Conservation (phyloP, 2,329 filamentous ascomycete species). For the Aspergillus sp. region DNA sequence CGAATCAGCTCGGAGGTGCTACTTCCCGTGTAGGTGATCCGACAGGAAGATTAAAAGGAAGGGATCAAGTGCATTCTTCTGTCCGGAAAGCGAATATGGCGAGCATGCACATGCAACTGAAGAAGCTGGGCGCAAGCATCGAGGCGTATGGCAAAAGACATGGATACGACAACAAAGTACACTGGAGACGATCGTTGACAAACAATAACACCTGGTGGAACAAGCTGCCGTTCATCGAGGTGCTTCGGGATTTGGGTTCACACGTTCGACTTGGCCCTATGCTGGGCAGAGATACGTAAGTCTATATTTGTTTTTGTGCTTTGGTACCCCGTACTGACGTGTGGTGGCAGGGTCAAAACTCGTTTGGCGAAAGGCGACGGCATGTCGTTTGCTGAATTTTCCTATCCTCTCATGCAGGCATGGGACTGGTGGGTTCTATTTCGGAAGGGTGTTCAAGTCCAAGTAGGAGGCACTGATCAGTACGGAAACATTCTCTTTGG, state of each 20-base stretch:
- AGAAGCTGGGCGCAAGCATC: constrained; percentile 69
- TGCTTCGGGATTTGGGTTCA: constrained; percentile 68
- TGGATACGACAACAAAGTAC: constrained; percentile 59
- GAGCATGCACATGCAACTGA: constrained; percentile 47
- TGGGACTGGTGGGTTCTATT: constrained; percentile 97
- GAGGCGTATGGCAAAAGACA: constrained; percentile 61
- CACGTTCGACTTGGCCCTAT: constrained; percentile 77
- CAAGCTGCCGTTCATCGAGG: constrained; percentile 65
- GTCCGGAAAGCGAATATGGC: constrained; percentile 43
- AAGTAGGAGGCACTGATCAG: constrained; percentile 93
- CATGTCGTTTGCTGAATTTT: constrained; percentile 91
- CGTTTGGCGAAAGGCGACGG: constrained; percentile 82
- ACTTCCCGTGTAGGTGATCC: constrained; percentile 45
- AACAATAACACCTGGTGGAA: constrained; percentile 88
- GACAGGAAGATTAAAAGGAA: constrained; percentile 38
- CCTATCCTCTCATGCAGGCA: constrained; percentile 86
- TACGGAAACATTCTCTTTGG: constrained; percentile 94
- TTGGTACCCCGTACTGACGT: constrained; percentile 2
- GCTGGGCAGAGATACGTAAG: constrained; percentile 82
- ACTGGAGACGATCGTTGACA: constrained; percentile 62
- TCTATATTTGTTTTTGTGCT: constrained; percentile 17
- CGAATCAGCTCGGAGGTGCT: constrained; percentile 40
- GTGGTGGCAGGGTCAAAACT: constrained; percentile 63
- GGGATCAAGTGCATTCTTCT: constrained; percentile 31
- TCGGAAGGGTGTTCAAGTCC: constrained; percentile 66